These are phyloP conservation scores for Beauveria caledonica DNA, from an alignment of 2,329 filamentous ascomycete species.

Conservation along the genomic window DNA sequence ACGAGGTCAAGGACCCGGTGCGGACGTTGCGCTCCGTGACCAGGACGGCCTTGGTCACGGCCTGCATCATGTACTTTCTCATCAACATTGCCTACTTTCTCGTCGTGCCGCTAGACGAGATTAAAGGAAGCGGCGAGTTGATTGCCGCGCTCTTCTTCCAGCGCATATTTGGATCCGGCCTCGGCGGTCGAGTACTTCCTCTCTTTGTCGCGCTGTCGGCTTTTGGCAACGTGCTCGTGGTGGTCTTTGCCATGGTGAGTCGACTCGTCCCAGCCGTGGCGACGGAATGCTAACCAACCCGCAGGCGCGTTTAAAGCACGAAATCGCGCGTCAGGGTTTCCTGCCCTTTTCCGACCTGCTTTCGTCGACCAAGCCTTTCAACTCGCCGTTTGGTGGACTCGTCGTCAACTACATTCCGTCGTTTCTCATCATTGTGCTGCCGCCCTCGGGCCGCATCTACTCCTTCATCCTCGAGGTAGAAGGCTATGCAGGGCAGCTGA, in stretches of 20 bases:
- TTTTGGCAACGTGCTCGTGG: constrained; percentile 64
- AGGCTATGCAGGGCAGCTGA: constrained; percentile 56
- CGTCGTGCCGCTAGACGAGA: constrained; percentile 59
- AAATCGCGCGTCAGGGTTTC: constrained; percentile 64
- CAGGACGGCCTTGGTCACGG: constrained; percentile 50
- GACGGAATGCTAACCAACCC: constrained; percentile 10
- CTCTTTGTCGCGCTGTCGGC: constrained; percentile 60
- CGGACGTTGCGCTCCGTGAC: constrained; percentile 56
- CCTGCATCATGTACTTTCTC: constrained; percentile 57
- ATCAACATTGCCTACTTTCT: constrained; percentile 56
- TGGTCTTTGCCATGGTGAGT: constrained; percentile 57
- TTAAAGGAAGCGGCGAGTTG: constrained; percentile 57
- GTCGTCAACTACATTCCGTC: constrained; percentile 63
- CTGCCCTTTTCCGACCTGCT: constrained; percentile 54
- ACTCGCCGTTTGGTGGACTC: constrained; percentile 58
- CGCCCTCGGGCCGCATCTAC: constrained; percentile 58
- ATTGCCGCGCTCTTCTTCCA: constrained; percentile 62
- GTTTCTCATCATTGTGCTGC: constrained; percentile 55
- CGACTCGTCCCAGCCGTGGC: no score
- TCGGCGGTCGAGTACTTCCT: constrained; percentile 52
- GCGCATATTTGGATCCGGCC: constrained; percentile 47
- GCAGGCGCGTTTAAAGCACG: constrained; percentile 61
- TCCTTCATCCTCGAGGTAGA: constrained; percentile 67
- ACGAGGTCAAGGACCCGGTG: constrained; percentile 62
- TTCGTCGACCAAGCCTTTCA: constrained; percentile 58